These are phyloP conservation scores for Pharnaceum exiguum DNA, from an alignment of 148 eudicot species.

Conservation along the genomic window DNA sequence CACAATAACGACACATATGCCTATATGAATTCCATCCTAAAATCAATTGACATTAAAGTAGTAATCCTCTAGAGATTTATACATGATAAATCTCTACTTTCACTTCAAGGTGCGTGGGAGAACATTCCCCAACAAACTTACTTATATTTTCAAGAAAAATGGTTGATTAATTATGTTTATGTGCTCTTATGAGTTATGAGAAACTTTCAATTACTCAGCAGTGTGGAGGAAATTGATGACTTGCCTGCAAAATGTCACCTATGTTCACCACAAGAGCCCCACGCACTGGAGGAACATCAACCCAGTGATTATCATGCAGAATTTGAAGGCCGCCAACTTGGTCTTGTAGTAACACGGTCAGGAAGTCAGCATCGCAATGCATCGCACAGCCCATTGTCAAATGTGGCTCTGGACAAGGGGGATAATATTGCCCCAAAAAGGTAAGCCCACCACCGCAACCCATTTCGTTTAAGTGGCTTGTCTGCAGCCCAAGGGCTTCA, in stretches of 20 bases:
- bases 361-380: slow-evolving; percentile 36
- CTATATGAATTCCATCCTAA: no score
- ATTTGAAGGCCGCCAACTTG: slow-evolving; percentile 46
- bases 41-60: no score
- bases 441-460: slow-evolving; percentile 22
- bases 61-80: no score
- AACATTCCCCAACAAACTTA: background rate
- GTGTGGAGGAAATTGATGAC: background rate
- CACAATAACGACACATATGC: no score
- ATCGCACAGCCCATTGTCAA: slow-evolving; percentile 32
- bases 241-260: slow-evolving; percentile 46
- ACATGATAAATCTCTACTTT: no score
- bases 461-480: slow-evolving; percentile 28
- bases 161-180: background rate
- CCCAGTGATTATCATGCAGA: slow-evolving; percentile 32
- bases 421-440: slow-evolving; percentile 37
- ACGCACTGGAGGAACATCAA: slow-evolving; percentile 37
- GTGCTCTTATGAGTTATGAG: background rate
- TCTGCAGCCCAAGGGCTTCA: slow-evolving; percentile 26
- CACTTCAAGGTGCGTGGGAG: background rate
- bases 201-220: background rate
- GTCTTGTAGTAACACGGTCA: slow-evolving; percentile 43
- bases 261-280: slow-evolving; percentile 43
- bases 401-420: slow-evolving; percentile 57
- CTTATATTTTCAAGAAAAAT: background rate